phyloP scores from a whole-genome alignment of 2,329 filamentous ascomycete genomes.

The Pseudogymnoascus sp. region DNA sequence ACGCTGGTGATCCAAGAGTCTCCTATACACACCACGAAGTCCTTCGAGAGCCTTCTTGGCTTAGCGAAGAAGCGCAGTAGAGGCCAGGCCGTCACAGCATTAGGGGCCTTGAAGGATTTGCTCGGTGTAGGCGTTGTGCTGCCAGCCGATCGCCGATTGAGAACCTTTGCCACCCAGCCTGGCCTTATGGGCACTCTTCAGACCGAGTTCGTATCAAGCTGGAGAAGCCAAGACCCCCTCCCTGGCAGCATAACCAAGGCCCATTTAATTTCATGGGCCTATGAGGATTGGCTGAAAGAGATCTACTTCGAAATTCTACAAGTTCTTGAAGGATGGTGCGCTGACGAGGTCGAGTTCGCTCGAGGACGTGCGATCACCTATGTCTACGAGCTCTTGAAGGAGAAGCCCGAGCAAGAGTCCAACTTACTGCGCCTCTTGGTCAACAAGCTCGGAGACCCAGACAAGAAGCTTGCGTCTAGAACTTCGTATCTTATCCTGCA shows the following conservation, averaged over 20 bases:
- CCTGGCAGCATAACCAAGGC: constrained; percentile 66
- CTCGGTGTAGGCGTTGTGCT: constrained; percentile 82
- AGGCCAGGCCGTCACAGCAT: constrained; percentile 84
- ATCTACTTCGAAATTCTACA: constrained; percentile 91
- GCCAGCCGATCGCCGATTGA: constrained; percentile 73
- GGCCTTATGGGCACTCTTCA: constrained; percentile 66
- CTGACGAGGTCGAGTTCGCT: constrained; percentile 91
- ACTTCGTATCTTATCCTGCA: constrained; percentile 92
- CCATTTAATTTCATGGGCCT: constrained; percentile 83
- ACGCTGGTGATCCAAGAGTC: constrained; percentile 95
- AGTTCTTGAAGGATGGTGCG: constrained; percentile 85
- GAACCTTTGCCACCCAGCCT: constrained; percentile 72
- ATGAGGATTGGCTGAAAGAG: constrained; percentile 91
- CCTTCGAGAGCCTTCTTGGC: constrained; percentile 74
- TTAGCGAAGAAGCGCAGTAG: constrained; percentile 91
- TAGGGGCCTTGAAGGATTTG: constrained; percentile 89
- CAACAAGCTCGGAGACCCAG: constrained; percentile 93
- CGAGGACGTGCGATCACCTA: constrained; percentile 83
- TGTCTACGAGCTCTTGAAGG: constrained; percentile 82
- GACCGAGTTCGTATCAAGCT: constrained; percentile 46
- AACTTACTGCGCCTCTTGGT: constrained; percentile 86
- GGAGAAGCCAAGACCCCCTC: constrained; percentile 63
- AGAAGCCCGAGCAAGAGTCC: constrained; percentile 95
- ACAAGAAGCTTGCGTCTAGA: constrained; percentile 90
- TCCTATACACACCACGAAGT: constrained; percentile 83